Base-by-base conservation (phyloP, 805 yeast genomes). In the Kuraishia cidri region DNA sequence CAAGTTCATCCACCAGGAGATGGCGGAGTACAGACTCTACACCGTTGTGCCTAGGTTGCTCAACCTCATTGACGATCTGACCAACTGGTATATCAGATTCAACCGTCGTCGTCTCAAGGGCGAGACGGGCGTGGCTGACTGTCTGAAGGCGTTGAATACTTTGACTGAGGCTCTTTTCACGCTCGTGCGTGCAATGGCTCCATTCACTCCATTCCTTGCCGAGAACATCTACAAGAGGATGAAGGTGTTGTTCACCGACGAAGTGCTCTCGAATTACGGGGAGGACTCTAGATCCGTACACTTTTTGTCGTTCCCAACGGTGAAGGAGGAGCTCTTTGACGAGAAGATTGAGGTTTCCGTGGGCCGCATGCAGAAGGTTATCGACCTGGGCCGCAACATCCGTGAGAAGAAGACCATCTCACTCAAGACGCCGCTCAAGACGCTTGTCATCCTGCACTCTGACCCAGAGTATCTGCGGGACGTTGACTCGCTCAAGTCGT, bases 51-150 rank as follows among this genome's bases (percentile, higher is more conserved):
- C 98, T 48, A 83, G 80, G 52, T 66, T 92, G 52, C 72, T 92
- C 52, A 71, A 74, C 37, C 79, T 92, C 59, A 83, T 92, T 56
- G 98, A 92, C 52, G 85, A 85, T 54, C 73, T 92, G 61, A 92
- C 99, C 44, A 92, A 92, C 68, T 92, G 97, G 97, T 92, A 92
- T 68, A 92, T 92, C 57, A 81, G 99, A 60, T 84, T 92, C 62
- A 92, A 92, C 69, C 88, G 99, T 68, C 78, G 86, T 66, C 90
- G 99, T 70, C 75, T 92, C 52, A 92, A 92, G 79, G 97, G 97
- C 56, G 92, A 81, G 52, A 79, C 72, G 39, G 96, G 95, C 39
- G 60, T 74, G 32, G 80, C 76, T 36, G 98, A 92, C 54, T 81
- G 96, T 48, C 58, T 76, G 46, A 73, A 72, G 49, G 96, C 96